A percentile compares a stretch with the other conserved stretches of the same genome.
Evolutionary conservation across 768 basidiomycete genomes (phyloP).

Genomic region (Stropharia rugosoannulata): DNA sequence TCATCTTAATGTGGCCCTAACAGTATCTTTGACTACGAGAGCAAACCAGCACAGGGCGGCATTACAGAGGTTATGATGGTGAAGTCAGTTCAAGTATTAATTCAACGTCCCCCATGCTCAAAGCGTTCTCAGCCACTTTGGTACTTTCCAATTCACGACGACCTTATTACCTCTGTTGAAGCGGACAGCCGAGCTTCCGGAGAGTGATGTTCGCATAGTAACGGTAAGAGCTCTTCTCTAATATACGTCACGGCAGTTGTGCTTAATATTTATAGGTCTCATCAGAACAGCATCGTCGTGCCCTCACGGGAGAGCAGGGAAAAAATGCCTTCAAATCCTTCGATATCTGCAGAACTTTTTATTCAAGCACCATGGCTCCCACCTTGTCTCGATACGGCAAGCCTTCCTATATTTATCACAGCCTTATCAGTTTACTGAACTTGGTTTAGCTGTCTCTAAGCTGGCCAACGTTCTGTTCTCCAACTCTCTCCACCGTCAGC

Average conservation of each 20-base stretch:
- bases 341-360: slow-evolving; percentile 11
- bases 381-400: slow-evolving; percentile 14
- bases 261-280: slow-evolving; percentile 1
- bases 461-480: slow-evolving; percentile 17
- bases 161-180: slow-evolving; percentile 47
- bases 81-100: background rate
- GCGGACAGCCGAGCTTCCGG: slow-evolving; percentile 37
- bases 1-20: background rate
- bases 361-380: slow-evolving; percentile 8
- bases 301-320: background rate
- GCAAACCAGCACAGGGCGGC: background rate
- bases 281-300: slow-evolving; percentile 5
- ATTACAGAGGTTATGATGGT: background rate
- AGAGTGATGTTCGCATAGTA: slow-evolving; percentile 53
- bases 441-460: slow-evolving; percentile 7
- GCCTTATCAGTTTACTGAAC: background rate
- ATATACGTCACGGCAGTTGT: background rate
- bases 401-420: background rate
- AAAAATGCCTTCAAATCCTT: slow-evolving; percentile 9
- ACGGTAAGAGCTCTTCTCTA: slow-evolving; percentile 30
- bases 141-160: slow-evolving; percentile 45
- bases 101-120: background rate
- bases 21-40: slow-evolving; percentile 5
- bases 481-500: slow-evolving; percentile 13
- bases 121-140: slow-evolving; percentile 35